Evolutionary conservation across 495 filamentous ascomycete species (phyloP), one percentile per base, ranked within the genome.

Genomic region (Hyaloscypha finlandica): DNA sequence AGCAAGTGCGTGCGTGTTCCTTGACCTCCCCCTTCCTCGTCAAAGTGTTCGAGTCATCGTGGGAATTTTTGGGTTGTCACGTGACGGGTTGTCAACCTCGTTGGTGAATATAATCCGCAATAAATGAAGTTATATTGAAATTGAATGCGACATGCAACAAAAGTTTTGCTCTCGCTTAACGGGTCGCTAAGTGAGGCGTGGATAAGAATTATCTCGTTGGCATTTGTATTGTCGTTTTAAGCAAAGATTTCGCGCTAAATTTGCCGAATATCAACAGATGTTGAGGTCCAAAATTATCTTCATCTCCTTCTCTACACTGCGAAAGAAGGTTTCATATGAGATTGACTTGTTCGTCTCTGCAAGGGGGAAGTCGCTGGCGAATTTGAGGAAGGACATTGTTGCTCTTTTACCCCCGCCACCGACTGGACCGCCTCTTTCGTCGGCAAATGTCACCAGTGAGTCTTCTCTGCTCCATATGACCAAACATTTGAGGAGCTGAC

Each of bases 301-400:
- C 71, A 78, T 97, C 63, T 89, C 92, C n/a, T 92, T 92, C 72
- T 84, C 88, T 65, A 92, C 92, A 0, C 74, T 91, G 8, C 72
- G 74, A 12, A 86, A 84, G 55, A 70, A 67, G 42, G 31, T 66
- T 6, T 84, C 86, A 12, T 77, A 76, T 8, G 73, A 81, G 19
- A 85, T 80, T 16, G 89, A 89, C 74, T 72, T 84, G 29, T 89
- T 94, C 68, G 77, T 97, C 63, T 79, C 79, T 61, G 87, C 87
- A 3, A 77, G 87, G 12, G 78, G 85, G 59, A 90, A 91, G 72
- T 77, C 74, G 2, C 77, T 88, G 12, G 68, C 77, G 1, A 68
- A 73, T 1, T 77, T 92, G 9, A 79, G 80, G 2, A 72, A 77
- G 3, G 87, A 93, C 54, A 88, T 96, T 54, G 22, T 77, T 8